Base-by-base conservation (phyloP, 306 rosid species). In the Corylus heterophylla region DNA sequence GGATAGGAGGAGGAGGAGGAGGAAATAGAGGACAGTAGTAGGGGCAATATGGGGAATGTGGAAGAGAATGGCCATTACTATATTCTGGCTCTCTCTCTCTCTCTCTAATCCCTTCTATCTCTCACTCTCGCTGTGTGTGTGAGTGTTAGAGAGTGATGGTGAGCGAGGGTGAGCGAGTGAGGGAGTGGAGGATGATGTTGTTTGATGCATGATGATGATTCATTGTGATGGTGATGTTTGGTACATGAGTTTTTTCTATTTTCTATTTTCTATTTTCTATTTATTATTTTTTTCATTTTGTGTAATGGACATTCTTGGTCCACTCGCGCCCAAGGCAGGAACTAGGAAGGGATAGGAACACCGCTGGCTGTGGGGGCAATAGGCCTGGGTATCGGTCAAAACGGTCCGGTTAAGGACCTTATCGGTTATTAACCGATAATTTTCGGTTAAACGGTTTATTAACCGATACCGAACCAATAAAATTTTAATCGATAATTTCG, bases 11-110 rank as follows among this genome's bases (percentile, higher is more conserved):
- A 74, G 78, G 68, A 84, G 73, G 10, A 74, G 78, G 72, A 84
- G 73, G 8, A 86, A 48, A 71, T 42, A 76, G 48, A 89, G 4
- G 7, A 84, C 4, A 1, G 48, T 3, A 0, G 79, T 58, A 74
- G 85, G 91, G 96, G 89, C 51, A 87, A 83, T 78, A 86, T 83
- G 92, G 98, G 94, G 73, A 89, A 58, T 58, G 51, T 39, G 54
- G 4, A 70, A 29, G 4, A 20, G 14, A 5, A 55, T 51, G 54
- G 85, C 92, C 92, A 89, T 88, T 54, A 66, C 18, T 72, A 31
- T 31, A 31, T 3, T 12, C 48, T 54, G 71, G 10, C 12, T 56
- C 59, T 70, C 35, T 27, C 29, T 3, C 64, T 18, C 61, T 7
- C 31, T 0, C 63, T 59, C 37, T 45, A 29, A 29, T 31, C 35